A percentile compares a stretch with the other conserved stretches of the same genome.
Evolutionary conservation across 2,329 filamentous ascomycete genomes (phyloP).

Genomic region (Fusarium heterosporum): DNA sequence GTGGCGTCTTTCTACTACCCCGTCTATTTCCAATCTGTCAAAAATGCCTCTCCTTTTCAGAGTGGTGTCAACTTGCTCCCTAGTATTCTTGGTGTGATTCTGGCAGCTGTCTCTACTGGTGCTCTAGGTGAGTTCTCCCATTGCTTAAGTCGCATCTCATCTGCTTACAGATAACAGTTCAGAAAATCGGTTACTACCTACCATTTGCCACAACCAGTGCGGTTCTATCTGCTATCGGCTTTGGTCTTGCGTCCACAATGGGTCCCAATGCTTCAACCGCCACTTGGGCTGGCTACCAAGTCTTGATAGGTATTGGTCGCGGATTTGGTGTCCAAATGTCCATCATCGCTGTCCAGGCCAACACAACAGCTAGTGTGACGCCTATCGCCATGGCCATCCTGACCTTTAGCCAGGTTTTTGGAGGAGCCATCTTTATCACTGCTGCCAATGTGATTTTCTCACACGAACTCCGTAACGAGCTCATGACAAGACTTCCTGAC

Average conservation of each 20-base stretch:
- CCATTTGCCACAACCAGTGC: slow-evolving; percentile 55
- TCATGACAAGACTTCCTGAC: slow-evolving; percentile 48
- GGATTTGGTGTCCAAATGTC: slow-evolving; percentile 59
- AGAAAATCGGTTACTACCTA: slow-evolving; percentile 57
- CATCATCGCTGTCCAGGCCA: slow-evolving; percentile 49
- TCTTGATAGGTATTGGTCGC: slow-evolving; percentile 56
- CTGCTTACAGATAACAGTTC: slow-evolving; percentile 31
- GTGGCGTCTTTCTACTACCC: slow-evolving; percentile 61
- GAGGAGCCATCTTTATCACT: slow-evolving; percentile 61
- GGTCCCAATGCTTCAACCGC: slow-evolving; percentile 49
- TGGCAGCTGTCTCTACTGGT: slow-evolving; percentile 43
- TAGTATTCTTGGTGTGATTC: slow-evolving; percentile 44
- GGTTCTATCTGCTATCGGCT: slow-evolving; percentile 49
- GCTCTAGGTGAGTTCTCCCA: slow-evolving; percentile 27
- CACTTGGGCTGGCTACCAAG: slow-evolving; percentile 60
- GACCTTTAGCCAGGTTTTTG: slow-evolving; percentile 47
- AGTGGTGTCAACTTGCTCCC: slow-evolving; percentile 49
- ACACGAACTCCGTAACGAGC: slow-evolving; percentile 48
- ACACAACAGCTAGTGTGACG: slow-evolving; percentile 39
- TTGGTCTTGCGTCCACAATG: slow-evolving; percentile 58
- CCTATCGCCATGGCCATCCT: slow-evolving; percentile 48
- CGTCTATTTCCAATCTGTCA: slow-evolving; percentile 64
- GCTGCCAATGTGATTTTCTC: slow-evolving; percentile 48
- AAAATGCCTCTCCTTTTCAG: slow-evolving; percentile 47
- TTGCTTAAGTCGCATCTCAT: no score